Percentiles rank a stretch among this genome's conserved stretches.
Evolutionary conservation across 202 grass and related monocot species (phyloP).

Genomic region (Panicum virgatum): DNA sequence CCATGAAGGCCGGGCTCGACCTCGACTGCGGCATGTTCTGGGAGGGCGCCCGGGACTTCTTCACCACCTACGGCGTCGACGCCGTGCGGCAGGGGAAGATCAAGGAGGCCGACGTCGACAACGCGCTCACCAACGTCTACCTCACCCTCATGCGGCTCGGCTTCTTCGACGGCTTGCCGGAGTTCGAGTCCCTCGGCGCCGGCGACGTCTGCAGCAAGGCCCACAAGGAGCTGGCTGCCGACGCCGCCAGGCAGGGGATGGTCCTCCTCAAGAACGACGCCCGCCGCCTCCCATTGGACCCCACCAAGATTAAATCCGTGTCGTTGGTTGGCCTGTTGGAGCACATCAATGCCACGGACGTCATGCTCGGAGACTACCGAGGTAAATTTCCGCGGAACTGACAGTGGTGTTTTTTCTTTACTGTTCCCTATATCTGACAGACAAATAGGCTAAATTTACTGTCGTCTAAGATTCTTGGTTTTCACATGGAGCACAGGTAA

Average conservation of each 20-base stretch:
- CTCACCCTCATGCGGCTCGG: constrained; percentile 71
- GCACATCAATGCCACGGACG: constrained; percentile 63
- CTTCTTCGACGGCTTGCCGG: constrained; percentile 68
- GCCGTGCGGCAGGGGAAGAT: constrained; percentile 61
- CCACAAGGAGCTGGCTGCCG: constrained; percentile 62
- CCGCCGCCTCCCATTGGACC: constrained; percentile 42
- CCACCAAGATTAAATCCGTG: constrained; percentile 8
- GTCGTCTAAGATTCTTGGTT: neutral
- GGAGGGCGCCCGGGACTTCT: constrained; percentile 48
- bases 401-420: neutral
- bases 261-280: constrained; percentile 74
- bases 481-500: constrained; percentile 17
- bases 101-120: constrained; percentile 58
- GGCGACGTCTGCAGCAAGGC: constrained; percentile 42
- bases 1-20: constrained; percentile 75
- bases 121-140: constrained; percentile 57
- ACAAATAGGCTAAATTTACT: too few species aligned
- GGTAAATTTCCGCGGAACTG: constrained; percentile 21
- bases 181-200: constrained; percentile 23
- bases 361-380: constrained; percentile 80
- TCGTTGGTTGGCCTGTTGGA: constrained; percentile 55
- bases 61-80: constrained; percentile 47
- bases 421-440: neutral
- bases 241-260: constrained; percentile 70
- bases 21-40: constrained; percentile 75